Evolutionary conservation across 2,329 filamentous ascomycete species (phyloP).

Genomic region (Xylariaceae sp.): DNA sequence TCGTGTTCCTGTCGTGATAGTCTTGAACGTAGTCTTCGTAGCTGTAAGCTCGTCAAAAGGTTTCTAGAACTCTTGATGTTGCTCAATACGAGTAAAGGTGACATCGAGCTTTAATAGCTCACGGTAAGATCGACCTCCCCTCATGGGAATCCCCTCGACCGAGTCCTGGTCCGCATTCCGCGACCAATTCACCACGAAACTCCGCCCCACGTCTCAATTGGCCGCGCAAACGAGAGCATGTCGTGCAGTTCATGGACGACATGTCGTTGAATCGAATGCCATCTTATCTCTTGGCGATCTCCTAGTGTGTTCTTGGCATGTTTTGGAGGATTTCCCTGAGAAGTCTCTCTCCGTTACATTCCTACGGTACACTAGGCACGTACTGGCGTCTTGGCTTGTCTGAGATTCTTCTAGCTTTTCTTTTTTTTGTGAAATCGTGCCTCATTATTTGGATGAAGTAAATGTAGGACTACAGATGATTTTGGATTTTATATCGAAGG

Average conservation of each 20-base stretch:
- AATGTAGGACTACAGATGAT: no score
- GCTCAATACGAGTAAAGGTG: neutral
- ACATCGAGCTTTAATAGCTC: neutral
- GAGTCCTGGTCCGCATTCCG: neutral
- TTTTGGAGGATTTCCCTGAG: neutral
- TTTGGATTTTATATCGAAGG: no score
- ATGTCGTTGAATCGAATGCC: slow-evolving; percentile 21
- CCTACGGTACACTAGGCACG: no score
- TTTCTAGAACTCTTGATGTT: no score
- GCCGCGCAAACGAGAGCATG: neutral
- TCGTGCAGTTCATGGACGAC: neutral
- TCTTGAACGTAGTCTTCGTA: neutral
- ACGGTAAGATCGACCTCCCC: neutral
- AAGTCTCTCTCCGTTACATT: neutral
- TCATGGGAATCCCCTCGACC: neutral
- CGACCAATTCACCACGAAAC: neutral
- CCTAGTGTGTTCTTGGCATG: neutral
- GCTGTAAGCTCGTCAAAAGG: neutral
- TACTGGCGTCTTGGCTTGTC: no score
- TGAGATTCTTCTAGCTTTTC: no score
- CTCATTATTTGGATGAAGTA: no score
- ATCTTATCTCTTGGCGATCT: slow-evolving; percentile 31
- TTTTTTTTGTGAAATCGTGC: no score
- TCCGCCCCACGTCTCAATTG: neutral
- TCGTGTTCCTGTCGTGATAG: neutral